A percentile compares a stretch with the other conserved stretches of the same genome.
Evolutionary conservation across 179 eudicot genomes (phyloP).

Genomic region (Sideroxylon spinosum): DNA sequence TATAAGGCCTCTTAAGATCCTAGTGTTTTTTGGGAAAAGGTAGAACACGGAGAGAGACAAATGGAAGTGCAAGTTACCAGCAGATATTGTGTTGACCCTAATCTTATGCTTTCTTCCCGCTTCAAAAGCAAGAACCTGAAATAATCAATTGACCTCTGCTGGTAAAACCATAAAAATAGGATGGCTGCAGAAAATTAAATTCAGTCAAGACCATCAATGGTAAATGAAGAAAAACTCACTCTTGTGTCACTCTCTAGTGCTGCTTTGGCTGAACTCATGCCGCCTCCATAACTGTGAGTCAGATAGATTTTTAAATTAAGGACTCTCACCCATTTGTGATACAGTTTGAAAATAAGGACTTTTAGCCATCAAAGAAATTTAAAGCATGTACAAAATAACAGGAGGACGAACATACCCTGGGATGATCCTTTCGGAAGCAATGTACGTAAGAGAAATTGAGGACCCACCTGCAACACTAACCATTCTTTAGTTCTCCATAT

Average conservation of each 20-base stretch:
- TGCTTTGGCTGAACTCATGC: conserved; percentile 99
- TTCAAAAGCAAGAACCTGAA: conserved; percentile 92
- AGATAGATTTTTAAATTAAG: neutral
- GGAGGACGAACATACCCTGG: conserved; percentile 62
- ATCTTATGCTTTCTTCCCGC: conserved; percentile 86
- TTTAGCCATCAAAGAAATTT: neutral
- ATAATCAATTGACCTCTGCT: conserved; percentile 1
- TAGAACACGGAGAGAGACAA: neutral
- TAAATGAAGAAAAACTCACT: conserved; percentile 35
- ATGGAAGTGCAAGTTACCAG: conserved; percentile 45
- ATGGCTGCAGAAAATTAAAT: neutral
- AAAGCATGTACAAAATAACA: neutral
- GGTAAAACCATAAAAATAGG: neutral
- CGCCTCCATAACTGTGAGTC: conserved; percentile 80
- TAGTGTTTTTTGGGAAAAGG: neutral
- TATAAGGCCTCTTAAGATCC: neutral
- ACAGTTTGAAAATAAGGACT: neutral
- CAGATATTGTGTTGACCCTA: conserved; percentile 94
- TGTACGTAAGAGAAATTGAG: conserved; percentile 86
- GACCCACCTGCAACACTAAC: conserved; percentile 66
- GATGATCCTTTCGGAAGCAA: conserved; percentile 93
- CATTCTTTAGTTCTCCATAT: neutral
- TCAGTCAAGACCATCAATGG: neutral
- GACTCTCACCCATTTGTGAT: neutral
- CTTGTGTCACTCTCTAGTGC: conserved; percentile 93